Base-by-base conservation (phyloP, 306 rosid genomes). In the Gastrolobium villosum region DNA sequence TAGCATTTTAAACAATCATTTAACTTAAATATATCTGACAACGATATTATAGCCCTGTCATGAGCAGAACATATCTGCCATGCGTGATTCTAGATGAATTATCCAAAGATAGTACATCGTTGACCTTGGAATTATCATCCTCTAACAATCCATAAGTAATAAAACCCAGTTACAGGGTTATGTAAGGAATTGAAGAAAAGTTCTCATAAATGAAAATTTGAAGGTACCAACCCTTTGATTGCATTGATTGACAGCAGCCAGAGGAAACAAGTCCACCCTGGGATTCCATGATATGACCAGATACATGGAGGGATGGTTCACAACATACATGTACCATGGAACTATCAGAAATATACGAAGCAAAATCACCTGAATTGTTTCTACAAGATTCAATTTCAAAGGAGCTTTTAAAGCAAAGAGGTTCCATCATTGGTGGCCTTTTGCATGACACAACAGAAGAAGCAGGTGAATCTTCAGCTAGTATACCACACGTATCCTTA, bases 141-240 rank as follows among this genome's bases (percentile, higher is more conserved):
- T 55, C 83, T 70, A 72, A 69, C 67, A 71, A 74, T 49, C 69
- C 60, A 68, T 7, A 68, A 62, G 65, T 74, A 70, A 75, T 66
- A 14, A 36, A 77, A 78, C 49, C 9, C n/a, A 63, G 10, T 6
- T 10, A 65, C 9, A 71, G 39, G 37, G 31, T 71, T 32, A 48
- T 36, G 5, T 48, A 10, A 45, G 26, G 48, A 73, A 70, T 68
- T 10, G 70, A 59, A 77, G 48, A 63, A 54, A 55, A 71, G n/a
- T 20, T 72, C 32, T 9, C 46, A 48, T 54, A 13, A 44, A 7
- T 45, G 26, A 40, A 39, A 78, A 82, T 43, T 36, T 31, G 30
- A 70, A 72, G 84, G 67, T 77, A 88, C 88, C 62, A 67, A 93
- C 97, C 98, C 14, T 50, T 43, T 54, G 92, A 80, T 62, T 84